Evolutionary conservation across 805 yeast genomes (phyloP).

Genomic region (Metschnikowia santaceciliae): DNA sequence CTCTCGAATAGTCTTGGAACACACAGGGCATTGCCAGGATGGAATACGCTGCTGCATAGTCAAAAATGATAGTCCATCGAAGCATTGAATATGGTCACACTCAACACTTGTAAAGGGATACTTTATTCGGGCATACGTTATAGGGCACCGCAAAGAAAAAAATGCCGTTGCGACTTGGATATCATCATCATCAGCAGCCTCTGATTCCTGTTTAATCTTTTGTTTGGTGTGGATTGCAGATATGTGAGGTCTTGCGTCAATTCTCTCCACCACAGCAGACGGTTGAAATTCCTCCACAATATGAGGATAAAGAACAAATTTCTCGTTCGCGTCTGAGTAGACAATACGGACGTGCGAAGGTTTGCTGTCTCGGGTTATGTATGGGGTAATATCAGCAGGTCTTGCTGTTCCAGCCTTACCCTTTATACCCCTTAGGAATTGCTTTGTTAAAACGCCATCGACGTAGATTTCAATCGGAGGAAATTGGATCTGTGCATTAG

Average conservation of each 20-base stretch:
- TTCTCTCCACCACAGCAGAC: slow-evolving; percentile 19
- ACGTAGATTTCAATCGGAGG: slow-evolving; percentile 73
- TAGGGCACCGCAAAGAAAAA: slow-evolving; percentile 72
- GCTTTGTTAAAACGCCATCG: slow-evolving; percentile 48
- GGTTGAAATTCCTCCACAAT: slow-evolving; percentile 44
- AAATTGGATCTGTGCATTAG: slow-evolving; percentile 45
- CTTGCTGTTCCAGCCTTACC: slow-evolving; percentile 72
- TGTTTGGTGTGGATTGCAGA: slow-evolving; percentile 46
- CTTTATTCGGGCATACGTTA: slow-evolving; percentile 65
- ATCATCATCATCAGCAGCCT: slow-evolving; percentile 59
- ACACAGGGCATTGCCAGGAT: slow-evolving; percentile 86
- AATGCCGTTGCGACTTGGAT: slow-evolving; percentile 62
- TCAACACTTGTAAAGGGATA: slow-evolving; percentile 65
- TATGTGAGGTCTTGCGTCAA: slow-evolving; percentile 46
- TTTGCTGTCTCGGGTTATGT: slow-evolving; percentile 25
- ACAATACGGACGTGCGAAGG: slow-evolving; percentile 42
- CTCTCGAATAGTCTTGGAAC: slow-evolving; percentile 50
- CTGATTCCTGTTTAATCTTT: slow-evolving; percentile 38
- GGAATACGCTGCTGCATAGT: slow-evolving; percentile 76
- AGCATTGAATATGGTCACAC: slow-evolving; percentile 84
- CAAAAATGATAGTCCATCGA: slow-evolving; percentile 74
- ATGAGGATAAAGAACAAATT: slow-evolving; percentile 52
- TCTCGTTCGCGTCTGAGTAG: slow-evolving; percentile 54
- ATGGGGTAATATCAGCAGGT: slow-evolving; percentile 73
- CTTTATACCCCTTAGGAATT: slow-evolving; percentile 59